Percentiles rank a stretch among this genome's conserved stretches.
phyloP scores from a whole-genome alignment of 2,329 filamentous ascomycete species.

The Pyrenophora graminea region DNA sequence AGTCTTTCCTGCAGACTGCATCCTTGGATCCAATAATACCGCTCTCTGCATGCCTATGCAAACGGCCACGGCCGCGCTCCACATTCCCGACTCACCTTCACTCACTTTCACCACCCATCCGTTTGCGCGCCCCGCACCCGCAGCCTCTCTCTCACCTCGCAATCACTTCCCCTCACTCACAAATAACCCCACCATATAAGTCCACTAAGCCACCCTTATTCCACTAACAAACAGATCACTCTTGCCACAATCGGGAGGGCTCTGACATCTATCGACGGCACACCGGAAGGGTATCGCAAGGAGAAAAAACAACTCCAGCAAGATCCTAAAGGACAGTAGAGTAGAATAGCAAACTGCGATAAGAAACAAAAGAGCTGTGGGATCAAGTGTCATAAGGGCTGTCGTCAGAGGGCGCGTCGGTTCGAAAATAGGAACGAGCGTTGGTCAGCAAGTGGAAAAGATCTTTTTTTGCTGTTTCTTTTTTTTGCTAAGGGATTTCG shows the following conservation, averaged over 20 bases:
- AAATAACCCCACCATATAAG: too few species aligned
- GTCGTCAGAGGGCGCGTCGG: slow-evolving; percentile 1
- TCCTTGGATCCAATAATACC: too few species aligned
- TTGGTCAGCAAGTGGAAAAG: background rate
- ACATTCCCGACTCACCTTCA: too few species aligned
- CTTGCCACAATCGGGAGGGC: slow-evolving; percentile 5
- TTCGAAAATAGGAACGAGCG: slow-evolving; percentile 2
- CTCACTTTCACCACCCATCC: too few species aligned
- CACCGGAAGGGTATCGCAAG: background rate
- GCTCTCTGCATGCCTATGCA: too few species aligned
- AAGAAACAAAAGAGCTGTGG: background rate
- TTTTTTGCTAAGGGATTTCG: background rate
- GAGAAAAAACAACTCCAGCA: background rate
- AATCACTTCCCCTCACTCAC: too few species aligned
- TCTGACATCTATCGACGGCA: background rate
- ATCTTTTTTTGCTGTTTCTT: background rate
- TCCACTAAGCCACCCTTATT: background rate
- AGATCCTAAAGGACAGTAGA: too few species aligned
- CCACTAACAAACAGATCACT: slow-evolving; percentile 1
- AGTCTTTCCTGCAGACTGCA: too few species aligned
- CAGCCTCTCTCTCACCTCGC: too few species aligned
- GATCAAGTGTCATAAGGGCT: background rate
- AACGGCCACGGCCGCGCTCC: too few species aligned
- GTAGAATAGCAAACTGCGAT: too few species aligned
- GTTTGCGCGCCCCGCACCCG: too few species aligned